Evolutionary conservation across 2,329 filamentous ascomycete species (phyloP).

Genomic region (Fusarium sp.): DNA sequence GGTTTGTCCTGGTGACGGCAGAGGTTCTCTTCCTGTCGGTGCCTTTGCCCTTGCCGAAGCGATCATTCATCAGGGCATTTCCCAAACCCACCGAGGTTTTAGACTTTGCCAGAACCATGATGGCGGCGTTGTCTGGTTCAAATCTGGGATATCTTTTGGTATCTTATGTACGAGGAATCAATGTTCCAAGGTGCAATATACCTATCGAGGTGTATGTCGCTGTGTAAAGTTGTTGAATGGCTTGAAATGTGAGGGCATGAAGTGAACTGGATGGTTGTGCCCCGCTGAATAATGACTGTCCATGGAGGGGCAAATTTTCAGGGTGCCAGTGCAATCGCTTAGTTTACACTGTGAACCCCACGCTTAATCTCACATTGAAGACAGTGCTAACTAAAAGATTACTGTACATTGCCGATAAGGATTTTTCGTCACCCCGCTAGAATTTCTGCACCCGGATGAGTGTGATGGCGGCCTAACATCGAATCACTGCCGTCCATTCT

Average conservation of each 20-base stretch:
- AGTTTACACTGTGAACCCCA: no score
- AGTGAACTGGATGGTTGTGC: constrained; percentile 33
- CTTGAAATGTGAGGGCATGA: constrained; percentile 31
- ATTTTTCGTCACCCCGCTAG: constrained; percentile 46
- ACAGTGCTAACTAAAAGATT: constrained; percentile 46
- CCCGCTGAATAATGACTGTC: constrained; percentile 55
- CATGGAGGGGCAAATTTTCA: constrained; percentile 64
- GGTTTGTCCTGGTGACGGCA: constrained; percentile 75
- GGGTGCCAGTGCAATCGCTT: constrained; percentile 21
- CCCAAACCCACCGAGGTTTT: constrained; percentile 96
- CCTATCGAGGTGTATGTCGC: constrained; percentile 16
- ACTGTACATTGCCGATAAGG: constrained; percentile 45
- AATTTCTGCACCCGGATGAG: constrained; percentile 46
- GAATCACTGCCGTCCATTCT: constrained; percentile 18
- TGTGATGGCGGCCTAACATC: constrained; percentile 45
- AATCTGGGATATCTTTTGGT: constrained; percentile 2
- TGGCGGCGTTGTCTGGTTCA: constrained; percentile 44
- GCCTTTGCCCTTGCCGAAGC: constrained; percentile 94
- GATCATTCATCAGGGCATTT: constrained; percentile 98
- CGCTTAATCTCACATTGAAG: no score
- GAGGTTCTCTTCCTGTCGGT: constrained; percentile 78
- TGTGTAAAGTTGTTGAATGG: constrained; percentile 32
- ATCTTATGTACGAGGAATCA: constrained; percentile 21
- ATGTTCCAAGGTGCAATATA: constrained; percentile 25
- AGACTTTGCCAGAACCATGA: constrained; percentile 81